phyloP scores from a whole-genome alignment of 139 green algal species.

The Coelastrella sp. region DNA sequence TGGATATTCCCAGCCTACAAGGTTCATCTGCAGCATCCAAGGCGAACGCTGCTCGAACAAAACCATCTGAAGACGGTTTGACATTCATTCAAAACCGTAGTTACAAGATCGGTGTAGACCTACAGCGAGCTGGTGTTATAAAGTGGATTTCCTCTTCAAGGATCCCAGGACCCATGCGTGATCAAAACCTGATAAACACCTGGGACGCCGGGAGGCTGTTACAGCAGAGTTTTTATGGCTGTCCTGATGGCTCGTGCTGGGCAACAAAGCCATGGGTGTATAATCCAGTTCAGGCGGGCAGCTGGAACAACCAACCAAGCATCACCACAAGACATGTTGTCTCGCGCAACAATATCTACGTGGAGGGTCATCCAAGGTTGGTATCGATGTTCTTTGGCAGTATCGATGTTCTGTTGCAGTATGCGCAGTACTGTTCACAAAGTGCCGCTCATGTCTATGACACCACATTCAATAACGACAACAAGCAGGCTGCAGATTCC shows the following conservation, averaged over 20 bases:
- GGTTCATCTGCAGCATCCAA: too few species aligned
- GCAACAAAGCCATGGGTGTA: conserved; percentile 26
- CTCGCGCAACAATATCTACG: not conserved
- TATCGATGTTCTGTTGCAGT: not conserved
- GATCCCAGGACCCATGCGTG: not conserved
- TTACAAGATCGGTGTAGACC: not conserved
- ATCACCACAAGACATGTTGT: not conserved
- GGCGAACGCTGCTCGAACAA: too few species aligned
- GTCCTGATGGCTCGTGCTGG: conserved; percentile 26
- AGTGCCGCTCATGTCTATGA: not conserved
- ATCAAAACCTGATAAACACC: conserved; percentile 10
- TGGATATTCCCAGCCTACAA: too few species aligned
- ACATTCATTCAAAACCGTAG: not conserved
- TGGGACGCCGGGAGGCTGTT: conserved; percentile 25
- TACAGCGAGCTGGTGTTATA: not conserved
- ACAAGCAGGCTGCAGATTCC: too few species aligned
- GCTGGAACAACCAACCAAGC: not conserved
- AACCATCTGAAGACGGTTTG: too few species aligned
- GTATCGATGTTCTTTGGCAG: not conserved
- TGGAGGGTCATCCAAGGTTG: not conserved
- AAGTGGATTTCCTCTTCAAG: not conserved
- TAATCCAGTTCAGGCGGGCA: conserved; percentile 19
- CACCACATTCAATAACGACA: too few species aligned
- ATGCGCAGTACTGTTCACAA: not conserved
- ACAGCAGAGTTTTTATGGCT: conserved; percentile 48